phyloP scores from a whole-genome alignment of 805 yeast genomes.

The Monosporozyma yasuniensis region DNA sequence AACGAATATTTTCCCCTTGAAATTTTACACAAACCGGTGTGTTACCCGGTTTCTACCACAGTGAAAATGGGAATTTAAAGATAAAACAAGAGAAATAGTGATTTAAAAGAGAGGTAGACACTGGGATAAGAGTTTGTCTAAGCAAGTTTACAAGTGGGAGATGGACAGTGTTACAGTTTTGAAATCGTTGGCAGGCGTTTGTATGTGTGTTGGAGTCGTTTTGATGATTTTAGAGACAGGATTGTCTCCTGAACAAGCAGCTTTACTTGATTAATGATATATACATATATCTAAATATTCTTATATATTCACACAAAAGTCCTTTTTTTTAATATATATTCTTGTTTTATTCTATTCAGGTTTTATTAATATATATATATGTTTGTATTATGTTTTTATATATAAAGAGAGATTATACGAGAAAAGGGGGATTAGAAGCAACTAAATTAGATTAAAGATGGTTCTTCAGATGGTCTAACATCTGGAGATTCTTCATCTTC shows the following conservation, averaged over 20 bases:
- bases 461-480: conserved; percentile 3
- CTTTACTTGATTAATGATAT: neutral
- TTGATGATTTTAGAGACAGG: conserved; percentile 11
- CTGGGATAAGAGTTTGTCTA: too few species aligned
- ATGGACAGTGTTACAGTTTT: conserved; percentile 6
- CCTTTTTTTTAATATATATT: too few species aligned
- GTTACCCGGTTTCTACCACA: neutral
- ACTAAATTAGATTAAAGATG: conserved; percentile 2
- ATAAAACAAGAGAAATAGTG: too few species aligned
- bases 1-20: neutral
- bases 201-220: conserved; percentile 6
- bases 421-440: neutral
- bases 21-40: too few species aligned
- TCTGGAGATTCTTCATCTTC: conserved; percentile 9
- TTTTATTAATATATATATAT: neutral
- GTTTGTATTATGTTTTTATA: too few species aligned
- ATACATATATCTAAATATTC: neutral
- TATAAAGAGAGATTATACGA: neutral
- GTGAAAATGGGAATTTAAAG: too few species aligned
- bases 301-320: too few species aligned
- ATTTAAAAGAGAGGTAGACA: too few species aligned
- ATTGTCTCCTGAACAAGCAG: conserved; percentile 1
- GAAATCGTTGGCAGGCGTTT: conserved; percentile 7
- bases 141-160: too few species aligned
- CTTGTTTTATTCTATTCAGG: neutral